These are phyloP conservation scores for Lactifluus subvellereus DNA, from an alignment of 768 basidiomycete genomes.

Conservation along the genomic window DNA sequence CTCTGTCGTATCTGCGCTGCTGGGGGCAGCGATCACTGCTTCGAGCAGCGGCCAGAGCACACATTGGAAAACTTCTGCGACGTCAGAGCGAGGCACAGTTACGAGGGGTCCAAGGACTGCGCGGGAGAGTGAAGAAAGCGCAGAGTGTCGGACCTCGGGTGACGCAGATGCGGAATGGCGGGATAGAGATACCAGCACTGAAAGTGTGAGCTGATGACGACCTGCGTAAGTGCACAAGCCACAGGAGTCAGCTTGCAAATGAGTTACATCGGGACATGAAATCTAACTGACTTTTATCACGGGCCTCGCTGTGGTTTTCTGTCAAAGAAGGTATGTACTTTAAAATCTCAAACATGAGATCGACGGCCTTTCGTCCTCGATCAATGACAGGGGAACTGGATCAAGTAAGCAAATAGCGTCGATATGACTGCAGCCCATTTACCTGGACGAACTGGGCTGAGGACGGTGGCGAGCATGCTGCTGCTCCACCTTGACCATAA, in stretches of 20 bases:
- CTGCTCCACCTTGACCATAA: constrained; percentile 54
- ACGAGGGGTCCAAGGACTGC: constrained; percentile 24
- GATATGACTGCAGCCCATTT: constrained; percentile 21
- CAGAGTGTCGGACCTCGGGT: constrained; percentile 28
- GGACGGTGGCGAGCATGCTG: constrained; percentile 47
- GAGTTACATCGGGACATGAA: background rate
- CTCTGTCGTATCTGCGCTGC: constrained; percentile 82
- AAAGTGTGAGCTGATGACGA: constrained; percentile 24
- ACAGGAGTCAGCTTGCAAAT: background rate
- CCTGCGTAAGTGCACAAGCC: background rate
- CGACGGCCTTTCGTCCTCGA: constrained; percentile 77
- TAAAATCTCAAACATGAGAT: constrained; percentile 70
- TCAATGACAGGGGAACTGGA: constrained; percentile 69
- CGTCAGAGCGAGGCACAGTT: constrained; percentile 45
- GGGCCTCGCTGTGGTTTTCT: constrained; percentile 37
- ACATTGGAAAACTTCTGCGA: constrained; percentile 81
- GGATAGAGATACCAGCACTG: constrained; percentile 15
- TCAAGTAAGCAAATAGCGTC: constrained; percentile 11
- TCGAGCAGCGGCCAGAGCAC: constrained; percentile 90
- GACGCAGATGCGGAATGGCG: constrained; percentile 20
- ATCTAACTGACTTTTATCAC: constrained; percentile 36
- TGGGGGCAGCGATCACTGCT: constrained; percentile 81
- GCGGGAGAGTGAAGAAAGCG: constrained; percentile 58
- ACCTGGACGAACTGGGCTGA: constrained; percentile 49
- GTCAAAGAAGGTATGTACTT: constrained; percentile 56